Evolutionary conservation across 2,329 filamentous ascomycete species (phyloP).

Genomic region (Talaromyces funiculosus): DNA sequence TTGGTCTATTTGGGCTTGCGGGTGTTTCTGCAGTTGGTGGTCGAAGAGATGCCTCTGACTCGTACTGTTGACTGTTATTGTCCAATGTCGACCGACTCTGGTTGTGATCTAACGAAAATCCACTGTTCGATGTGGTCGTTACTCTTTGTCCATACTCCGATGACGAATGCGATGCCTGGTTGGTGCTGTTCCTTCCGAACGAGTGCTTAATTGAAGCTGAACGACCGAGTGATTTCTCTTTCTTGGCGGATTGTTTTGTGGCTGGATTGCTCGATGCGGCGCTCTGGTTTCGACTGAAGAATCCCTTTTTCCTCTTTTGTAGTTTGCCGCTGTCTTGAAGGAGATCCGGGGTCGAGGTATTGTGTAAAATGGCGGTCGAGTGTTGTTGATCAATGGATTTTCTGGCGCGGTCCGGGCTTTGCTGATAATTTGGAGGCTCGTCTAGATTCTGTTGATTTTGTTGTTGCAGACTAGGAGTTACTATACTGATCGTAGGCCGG

Average conservation of each 20-base stretch:
- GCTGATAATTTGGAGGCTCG: conserved; percentile 17
- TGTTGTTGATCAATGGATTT: conserved; percentile 3
- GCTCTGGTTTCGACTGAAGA: conserved; percentile 14
- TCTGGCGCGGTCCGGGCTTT: conserved; percentile 20
- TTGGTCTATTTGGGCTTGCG: conserved; percentile 1
- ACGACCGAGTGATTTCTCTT: conserved; percentile 5
- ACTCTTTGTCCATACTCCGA: not conserved
- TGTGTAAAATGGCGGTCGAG: not conserved
- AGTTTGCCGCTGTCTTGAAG: conserved; percentile 14
- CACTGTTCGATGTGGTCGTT: not conserved
- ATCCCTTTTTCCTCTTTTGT: conserved; percentile 15
- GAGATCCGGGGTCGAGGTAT: conserved; percentile 13
- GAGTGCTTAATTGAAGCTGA: conserved; percentile 11
- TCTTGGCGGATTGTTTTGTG: not conserved
- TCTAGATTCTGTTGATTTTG: conserved; percentile 14
- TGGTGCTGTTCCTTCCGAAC: not conserved
- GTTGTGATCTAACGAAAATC: not conserved
- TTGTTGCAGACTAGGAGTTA: not conserved
- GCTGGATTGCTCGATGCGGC: conserved; percentile 10
- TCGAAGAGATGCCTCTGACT: not conserved
- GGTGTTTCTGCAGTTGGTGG: conserved; percentile 9
- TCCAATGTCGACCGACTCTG: not conserved
- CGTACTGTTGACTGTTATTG: not conserved
- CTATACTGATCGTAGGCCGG: conserved; percentile 12
- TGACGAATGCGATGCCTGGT: not conserved